These are phyloP conservation scores for Leptographium lundbergii DNA, from an alignment of 2,329 filamentous ascomycete species.

Conservation along the genomic window DNA sequence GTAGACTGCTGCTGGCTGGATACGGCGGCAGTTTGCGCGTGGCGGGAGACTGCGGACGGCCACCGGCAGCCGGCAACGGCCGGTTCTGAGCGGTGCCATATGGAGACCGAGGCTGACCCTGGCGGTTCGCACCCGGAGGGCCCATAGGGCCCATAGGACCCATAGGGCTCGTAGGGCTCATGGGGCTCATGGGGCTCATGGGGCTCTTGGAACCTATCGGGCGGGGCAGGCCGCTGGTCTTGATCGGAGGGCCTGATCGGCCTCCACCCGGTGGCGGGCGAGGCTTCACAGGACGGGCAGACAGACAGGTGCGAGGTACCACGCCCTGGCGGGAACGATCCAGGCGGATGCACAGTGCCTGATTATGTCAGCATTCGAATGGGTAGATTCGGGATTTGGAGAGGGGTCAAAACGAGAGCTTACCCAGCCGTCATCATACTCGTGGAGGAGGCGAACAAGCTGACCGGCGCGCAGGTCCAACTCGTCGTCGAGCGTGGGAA, in stretches of 20 bases:
- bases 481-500: slow-evolving; percentile 85
- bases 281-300: slow-evolving; percentile 81
- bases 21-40: slow-evolving; percentile 6
- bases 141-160: not conserved
- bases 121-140: not conserved
- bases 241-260: slow-evolving; percentile 39
- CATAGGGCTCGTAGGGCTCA: not conserved
- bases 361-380: not conserved
- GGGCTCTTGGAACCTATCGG: slow-evolving; percentile 18
- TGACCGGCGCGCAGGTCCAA: slow-evolving; percentile 70
- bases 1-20: slow-evolving; percentile 15
- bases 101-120: slow-evolving; percentile 30
- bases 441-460: slow-evolving; percentile 78
- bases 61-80: not conserved
- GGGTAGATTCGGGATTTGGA: no score
- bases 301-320: slow-evolving; percentile 84
- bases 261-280: slow-evolving; percentile 40
- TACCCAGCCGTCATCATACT: slow-evolving; percentile 98
- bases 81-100: slow-evolving; percentile 16
- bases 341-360: slow-evolving; percentile 84
- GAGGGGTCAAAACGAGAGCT: slow-evolving; percentile 24
- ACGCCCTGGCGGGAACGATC: slow-evolving; percentile 90
- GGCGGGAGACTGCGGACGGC: slow-evolving; percentile 20
- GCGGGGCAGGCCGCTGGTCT: slow-evolving; percentile 19
- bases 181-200: not conserved